These are phyloP conservation scores for Perilla frutescens DNA, from an alignment of 257 asterid genomes.

Conservation along the genomic window DNA sequence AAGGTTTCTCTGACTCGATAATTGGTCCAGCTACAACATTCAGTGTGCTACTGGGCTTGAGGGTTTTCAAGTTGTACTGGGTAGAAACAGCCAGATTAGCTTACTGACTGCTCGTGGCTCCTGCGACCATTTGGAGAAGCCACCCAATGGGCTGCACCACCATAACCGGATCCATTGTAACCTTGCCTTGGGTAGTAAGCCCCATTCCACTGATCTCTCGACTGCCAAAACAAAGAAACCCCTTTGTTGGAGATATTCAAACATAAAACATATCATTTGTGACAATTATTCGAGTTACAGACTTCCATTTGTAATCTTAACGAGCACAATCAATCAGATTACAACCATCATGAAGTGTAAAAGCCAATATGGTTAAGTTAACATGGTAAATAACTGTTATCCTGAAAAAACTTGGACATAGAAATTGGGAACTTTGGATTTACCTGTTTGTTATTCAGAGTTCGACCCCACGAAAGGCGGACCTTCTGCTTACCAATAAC, in stretches of 20 bases:
- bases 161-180: slow-evolving; percentile 62
- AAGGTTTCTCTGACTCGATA: slow-evolving; percentile 27
- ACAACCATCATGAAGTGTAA: background rate
- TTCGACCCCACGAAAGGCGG: slow-evolving; percentile 77
- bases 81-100: slow-evolving; percentile 38
- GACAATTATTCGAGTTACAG: too few relatives aligned
- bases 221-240: slow-evolving; percentile 40
- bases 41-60: background rate
- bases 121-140: slow-evolving; percentile 59
- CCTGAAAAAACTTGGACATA: background rate
- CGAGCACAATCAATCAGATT: background rate
- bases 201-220: slow-evolving; percentile 62
- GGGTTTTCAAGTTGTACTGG: slow-evolving; percentile 11
- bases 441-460: slow-evolving; percentile 57
- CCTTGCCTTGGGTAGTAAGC: slow-evolving; percentile 59
- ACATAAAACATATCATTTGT: too few relatives aligned
- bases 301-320: background rate
- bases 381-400: background rate
- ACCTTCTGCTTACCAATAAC: slow-evolving; percentile 68
- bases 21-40: slow-evolving; percentile 43
- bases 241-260: too few relatives aligned
- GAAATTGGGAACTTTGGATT: background rate
- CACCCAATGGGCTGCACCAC: slow-evolving; percentile 48
- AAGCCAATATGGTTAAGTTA: background rate
- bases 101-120: slow-evolving; percentile 66